Conservation (phyloP, 805 yeast genomes). For the Hanseniaspora valbyensis region DNA sequence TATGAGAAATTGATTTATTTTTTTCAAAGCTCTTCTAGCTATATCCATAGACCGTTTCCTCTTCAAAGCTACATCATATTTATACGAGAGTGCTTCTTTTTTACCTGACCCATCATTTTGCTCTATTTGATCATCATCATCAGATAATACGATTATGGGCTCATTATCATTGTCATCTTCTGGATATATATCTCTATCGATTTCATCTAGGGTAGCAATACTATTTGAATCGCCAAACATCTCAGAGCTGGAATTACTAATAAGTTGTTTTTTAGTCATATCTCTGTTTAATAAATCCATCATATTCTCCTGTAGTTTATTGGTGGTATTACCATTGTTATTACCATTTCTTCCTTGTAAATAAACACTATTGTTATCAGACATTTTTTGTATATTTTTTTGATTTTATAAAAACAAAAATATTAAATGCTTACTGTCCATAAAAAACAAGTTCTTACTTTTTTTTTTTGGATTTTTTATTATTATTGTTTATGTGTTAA, state of each 20-base stretch:
- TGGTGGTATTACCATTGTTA: too few relatives aligned
- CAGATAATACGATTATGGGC: background rate
- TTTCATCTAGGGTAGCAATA: background rate
- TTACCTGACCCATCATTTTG: background rate
- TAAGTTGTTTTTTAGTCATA: background rate
- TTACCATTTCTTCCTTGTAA: background rate
- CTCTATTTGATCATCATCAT: background rate
- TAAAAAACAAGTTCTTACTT: too few relatives aligned
- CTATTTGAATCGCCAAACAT: background rate
- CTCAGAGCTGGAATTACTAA: background rate
- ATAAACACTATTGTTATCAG: too few relatives aligned
- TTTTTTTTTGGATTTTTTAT: too few relatives aligned
- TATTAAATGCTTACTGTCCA: too few relatives aligned
- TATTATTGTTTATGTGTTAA: too few relatives aligned
- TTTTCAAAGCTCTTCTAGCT: background rate
- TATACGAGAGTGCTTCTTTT: background rate
- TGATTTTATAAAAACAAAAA: too few relatives aligned
- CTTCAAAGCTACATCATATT: background rate
- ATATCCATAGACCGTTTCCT: constrained; percentile 4
- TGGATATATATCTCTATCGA: background rate
- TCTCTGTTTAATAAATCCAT: constrained; percentile 3
- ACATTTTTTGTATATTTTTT: too few relatives aligned
- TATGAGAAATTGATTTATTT: too few relatives aligned
- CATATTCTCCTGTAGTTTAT: background rate
- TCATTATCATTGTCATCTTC: background rate